Percentiles rank a stretch among this genome's conserved stretches.
Conservation (phyloP, 768 basidiomycete genomes). For the Lactifluus volemus region DNA sequence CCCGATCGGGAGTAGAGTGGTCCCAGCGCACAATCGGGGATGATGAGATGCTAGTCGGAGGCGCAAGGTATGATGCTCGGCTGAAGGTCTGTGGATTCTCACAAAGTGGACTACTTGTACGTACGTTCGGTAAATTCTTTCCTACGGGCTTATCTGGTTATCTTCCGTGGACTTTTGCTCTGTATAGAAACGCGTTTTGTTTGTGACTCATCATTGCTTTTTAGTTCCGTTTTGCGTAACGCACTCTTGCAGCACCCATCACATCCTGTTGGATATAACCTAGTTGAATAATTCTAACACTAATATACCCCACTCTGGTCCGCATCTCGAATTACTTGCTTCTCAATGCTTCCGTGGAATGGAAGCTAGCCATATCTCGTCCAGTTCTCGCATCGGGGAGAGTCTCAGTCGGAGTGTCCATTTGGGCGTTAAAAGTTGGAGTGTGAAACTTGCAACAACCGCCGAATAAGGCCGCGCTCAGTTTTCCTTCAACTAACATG, state of each 20-base stretch:
- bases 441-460: neutral
- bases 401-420: neutral
- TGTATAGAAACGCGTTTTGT: constrained; percentile 13
- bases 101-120: constrained; percentile 11
- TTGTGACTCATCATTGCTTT: constrained; percentile 9
- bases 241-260: constrained; percentile 14
- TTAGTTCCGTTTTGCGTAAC: constrained; percentile 11
- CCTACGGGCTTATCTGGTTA: neutral
- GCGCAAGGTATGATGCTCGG: constrained; percentile 13
- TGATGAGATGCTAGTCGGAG: constrained; percentile 15
- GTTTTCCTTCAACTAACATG: neutral
- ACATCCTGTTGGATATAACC: constrained; percentile 17
- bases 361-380: constrained; percentile 8
- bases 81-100: constrained; percentile 5
- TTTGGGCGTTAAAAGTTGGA: constrained; percentile 3
- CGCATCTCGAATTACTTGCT: constrained; percentile 5
- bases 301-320: constrained; percentile 19
- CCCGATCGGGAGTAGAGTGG: constrained; percentile 16
- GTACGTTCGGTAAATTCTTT: constrained; percentile 13
- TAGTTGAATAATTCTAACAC: constrained; percentile 19
- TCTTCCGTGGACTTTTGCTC: constrained; percentile 15
- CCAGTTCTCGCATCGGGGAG: neutral
- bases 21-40: constrained; percentile 11
- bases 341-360: constrained; percentile 8
- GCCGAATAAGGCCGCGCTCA: neutral